Percentiles rank a stretch among this genome's conserved stretches.
phyloP scores from a whole-genome alignment of 2,329 filamentous ascomycete genomes.

The Nemania sp. region DNA sequence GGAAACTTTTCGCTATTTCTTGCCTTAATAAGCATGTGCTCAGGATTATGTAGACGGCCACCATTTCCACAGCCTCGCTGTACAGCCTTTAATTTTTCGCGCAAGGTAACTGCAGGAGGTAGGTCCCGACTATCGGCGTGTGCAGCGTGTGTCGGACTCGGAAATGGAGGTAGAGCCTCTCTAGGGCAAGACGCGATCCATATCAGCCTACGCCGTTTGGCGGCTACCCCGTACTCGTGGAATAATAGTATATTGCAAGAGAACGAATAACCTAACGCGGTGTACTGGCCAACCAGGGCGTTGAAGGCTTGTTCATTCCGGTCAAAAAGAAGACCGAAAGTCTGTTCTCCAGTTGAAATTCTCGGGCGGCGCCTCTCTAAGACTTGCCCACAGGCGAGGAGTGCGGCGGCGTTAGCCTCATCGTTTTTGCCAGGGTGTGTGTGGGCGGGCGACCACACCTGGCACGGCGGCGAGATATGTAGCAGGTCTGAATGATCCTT shows the following conservation, averaged over 20 bases:
- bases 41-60: slow-evolving; percentile 45
- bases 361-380: slow-evolving; percentile 62
- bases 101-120: slow-evolving; percentile 48
- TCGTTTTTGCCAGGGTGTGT: slow-evolving; percentile 61
- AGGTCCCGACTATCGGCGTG: slow-evolving; percentile 9
- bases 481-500: slow-evolving; percentile 62
- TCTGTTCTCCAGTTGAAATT: slow-evolving; percentile 76
- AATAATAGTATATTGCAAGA: slow-evolving; percentile 64
- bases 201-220: slow-evolving; percentile 54
- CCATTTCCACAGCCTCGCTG: neutral
- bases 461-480: slow-evolving; percentile 76
- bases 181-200: slow-evolving; percentile 66
- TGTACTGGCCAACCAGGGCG: slow-evolving; percentile 63
- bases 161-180: slow-evolving; percentile 68
- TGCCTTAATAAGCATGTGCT: slow-evolving; percentile 13
- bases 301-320: slow-evolving; percentile 57
- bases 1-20: slow-evolving; percentile 31
- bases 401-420: slow-evolving; percentile 64
- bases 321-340: slow-evolving; percentile 63
- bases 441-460: slow-evolving; percentile 71
- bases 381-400: slow-evolving; percentile 55
- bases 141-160: slow-evolving; percentile 59
- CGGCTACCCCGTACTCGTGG: slow-evolving; percentile 52
- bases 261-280: slow-evolving; percentile 66
- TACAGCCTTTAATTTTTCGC: slow-evolving; percentile 44